Base-by-base conservation (phyloP, 768 basidiomycete genomes). In the Rhodosporidiobolus odoratus region DNA sequence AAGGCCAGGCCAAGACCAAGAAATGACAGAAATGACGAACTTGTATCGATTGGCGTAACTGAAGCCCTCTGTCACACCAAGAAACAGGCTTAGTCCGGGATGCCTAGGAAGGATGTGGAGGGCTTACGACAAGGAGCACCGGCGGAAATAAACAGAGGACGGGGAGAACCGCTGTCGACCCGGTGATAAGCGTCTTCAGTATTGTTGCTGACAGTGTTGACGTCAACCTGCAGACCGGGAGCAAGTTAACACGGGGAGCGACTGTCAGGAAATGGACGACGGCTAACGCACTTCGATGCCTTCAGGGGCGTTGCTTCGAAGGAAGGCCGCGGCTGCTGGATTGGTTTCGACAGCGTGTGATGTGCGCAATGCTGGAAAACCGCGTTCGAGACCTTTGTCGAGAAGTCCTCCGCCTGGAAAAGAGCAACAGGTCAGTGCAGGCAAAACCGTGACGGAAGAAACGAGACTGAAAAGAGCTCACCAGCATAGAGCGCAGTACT, bases 121-220 rank as follows among this genome's bases (percentile, higher is more conserved):
- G n/a, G n/a, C n/a, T n/a, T n/a, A n/a, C n/a, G 62, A 10, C 62
- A 63, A 0, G 62, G 62, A 9, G 52, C 40, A 5, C 62, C 62
- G 23, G 50, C 62, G 1, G 52, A 6, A 21, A 54, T 23, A 6
- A 2, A 34, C 9, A 23, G 48, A 10, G 48, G 27, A 25, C 6
- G 19, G 34, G 15, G 16, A 1, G 27, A 25, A 3, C 32, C 17
- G 13, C 1, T n/a, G 32, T 25, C 43, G 27, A 8, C 4, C 6
- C 17, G 21, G 32, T 53, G 48, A n/a, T 53, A 63, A 30, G 16
- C 48, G 13, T 4, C 27, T 23, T 63, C 50, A 21, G 34, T 30
- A 30, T 53, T 5, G 50, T 63, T n/a, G 27, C 50, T 52, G 3
- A 50, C 62, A 4, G 38, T 30, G 9, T 19, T 6, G 25, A 53